Conservation (phyloP, 2,329 filamentous ascomycete species). For the Ascochyta clinopodiicola region DNA sequence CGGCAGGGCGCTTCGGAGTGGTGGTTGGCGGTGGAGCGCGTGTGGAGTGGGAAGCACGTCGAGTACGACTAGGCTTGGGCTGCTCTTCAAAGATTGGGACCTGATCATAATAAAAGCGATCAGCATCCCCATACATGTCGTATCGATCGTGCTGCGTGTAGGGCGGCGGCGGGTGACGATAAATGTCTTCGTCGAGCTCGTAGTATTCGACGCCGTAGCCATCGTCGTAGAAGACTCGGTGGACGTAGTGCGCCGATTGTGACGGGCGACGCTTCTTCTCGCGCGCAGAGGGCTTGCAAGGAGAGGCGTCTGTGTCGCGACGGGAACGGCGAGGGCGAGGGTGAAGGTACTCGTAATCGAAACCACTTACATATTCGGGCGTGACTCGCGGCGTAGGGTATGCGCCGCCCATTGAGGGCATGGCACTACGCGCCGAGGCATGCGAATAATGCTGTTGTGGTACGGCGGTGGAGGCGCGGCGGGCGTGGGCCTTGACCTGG, state of each 20-base stretch:
- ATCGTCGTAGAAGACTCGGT: conserved; percentile 62
- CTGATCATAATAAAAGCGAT: conserved; percentile 59
- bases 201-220: conserved; percentile 57
- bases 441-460: conserved; percentile 53
- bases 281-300: conserved; percentile 51
- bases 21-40: conserved; percentile 46
- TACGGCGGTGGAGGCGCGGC: conserved; percentile 62
- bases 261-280: conserved; percentile 59
- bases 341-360: conserved; percentile 60
- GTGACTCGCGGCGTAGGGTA: conserved; percentile 61
- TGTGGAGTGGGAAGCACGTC: conserved; percentile 62
- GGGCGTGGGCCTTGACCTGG: conserved; percentile 57
- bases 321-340: conserved; percentile 50
- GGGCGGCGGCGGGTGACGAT: conserved; percentile 57
- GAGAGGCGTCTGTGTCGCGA: conserved; percentile 47
- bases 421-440: conserved; percentile 41
- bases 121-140: conserved; percentile 64
- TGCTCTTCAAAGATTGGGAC: conserved; percentile 55
- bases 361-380: conserved; percentile 69
- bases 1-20: conserved; percentile 46
- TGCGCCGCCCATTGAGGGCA: conserved; percentile 53
- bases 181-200: conserved; percentile 51
- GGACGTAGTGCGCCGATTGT: conserved; percentile 61
- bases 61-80: conserved; percentile 56
- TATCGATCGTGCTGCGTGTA: conserved; percentile 58